Evolutionary conservation across 1,139 yeast genomes (phyloP), one percentile per base, ranked within the genome.

Genomic region (Yamadazyma sp.): DNA sequence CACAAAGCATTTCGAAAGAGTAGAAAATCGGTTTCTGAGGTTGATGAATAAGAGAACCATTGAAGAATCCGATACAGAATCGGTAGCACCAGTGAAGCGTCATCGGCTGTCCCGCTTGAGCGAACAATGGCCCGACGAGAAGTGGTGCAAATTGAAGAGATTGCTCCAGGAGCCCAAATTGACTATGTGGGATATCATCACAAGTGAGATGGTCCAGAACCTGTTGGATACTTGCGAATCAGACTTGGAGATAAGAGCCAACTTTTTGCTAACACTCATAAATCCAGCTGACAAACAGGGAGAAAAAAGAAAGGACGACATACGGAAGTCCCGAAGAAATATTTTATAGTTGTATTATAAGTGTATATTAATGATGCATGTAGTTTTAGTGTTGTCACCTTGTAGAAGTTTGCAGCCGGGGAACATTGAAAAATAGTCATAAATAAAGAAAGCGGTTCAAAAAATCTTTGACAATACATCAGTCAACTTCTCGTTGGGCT

Each of bases 391-490:
- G 22, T 20, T 9, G 6, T 20, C 22, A 7, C 6, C 9, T 20
- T 20, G 22, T 7, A 7, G 22, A 20, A 20, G 9, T 20, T 20
- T 20, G 22, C 22, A 20, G 22, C 25, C 8, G 25, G n/a, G 11
- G 25, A 23, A 23, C 5, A 11, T 6, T 23, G n/a, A n/a, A n/a
- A 23, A 7, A 7, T 23, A 10, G 25, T 23, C 25, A 11, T 23
- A 12, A 23, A 23, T 11, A 11, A 12, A 9, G 4, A 25, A n/a
- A 9, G 6, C 12, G 28, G 14, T 20, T 42, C 48, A 61, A 40
- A 62, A 62, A 9, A 62, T 61, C 41, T 61, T 61, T 2, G 73
- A 65, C 42, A 71, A 61, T 24, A 82, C 82, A 24, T 59, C 67
- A 31, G 64, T 64, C 39, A 82, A 61, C 37, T 73, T 70, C 9